Evolutionary conservation across 148 eudicot genomes (phyloP).

Genomic region (Vaccinium vitisidaea): DNA sequence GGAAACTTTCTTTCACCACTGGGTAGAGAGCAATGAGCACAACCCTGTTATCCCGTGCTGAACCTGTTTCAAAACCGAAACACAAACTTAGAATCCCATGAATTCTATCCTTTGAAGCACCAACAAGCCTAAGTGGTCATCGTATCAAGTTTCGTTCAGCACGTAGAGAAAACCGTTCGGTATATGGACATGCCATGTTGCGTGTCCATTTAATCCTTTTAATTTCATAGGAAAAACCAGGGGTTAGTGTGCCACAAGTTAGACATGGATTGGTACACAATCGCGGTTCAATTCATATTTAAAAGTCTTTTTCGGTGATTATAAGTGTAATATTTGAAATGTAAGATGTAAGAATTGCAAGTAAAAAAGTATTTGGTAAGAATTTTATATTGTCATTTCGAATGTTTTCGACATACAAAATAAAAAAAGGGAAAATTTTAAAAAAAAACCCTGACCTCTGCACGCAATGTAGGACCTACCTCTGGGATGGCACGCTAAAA

Average conservation of each 20-base stretch:
- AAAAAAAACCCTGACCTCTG: too few relatives aligned
- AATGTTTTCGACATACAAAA: too few relatives aligned
- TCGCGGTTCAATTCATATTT: background rate
- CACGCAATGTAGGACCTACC: constrained; percentile 31
- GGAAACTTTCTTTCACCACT: constrained; percentile 63
- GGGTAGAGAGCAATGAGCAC: constrained; percentile 69
- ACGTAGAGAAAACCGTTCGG: too few relatives aligned
- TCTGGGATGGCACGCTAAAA: constrained; percentile 77
- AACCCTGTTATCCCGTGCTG: constrained; percentile 57
- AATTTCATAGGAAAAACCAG: too few relatives aligned
- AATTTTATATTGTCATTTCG: too few relatives aligned
- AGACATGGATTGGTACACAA: background rate
- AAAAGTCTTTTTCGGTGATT: too few relatives aligned
- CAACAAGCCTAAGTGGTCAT: background rate
- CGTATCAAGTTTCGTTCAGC: background rate
- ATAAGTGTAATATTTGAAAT: too few relatives aligned
- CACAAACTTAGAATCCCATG: background rate
- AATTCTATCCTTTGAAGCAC: background rate
- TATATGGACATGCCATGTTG: too few relatives aligned
- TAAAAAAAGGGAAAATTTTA: too few relatives aligned
- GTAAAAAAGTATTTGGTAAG: too few relatives aligned
- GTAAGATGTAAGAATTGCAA: too few relatives aligned
- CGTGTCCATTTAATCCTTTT: too few relatives aligned
- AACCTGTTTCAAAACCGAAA: constrained; percentile 38
- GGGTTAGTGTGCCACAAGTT: background rate